Conservation (phyloP, 495 filamentous ascomycete species). For the Penicillium chermesinum region DNA sequence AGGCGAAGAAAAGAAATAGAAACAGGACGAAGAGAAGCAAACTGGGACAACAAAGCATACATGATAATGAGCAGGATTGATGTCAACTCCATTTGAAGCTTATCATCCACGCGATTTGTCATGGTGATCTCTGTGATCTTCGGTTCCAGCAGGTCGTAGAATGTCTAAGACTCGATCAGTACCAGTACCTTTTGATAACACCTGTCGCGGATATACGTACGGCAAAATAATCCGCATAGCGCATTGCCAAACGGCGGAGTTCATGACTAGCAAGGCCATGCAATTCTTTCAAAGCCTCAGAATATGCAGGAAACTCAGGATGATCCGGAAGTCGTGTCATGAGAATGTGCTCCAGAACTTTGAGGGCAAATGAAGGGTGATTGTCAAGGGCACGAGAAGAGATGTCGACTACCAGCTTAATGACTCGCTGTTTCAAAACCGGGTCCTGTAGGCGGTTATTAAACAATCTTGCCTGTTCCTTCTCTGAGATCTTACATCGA, state of each 20-base stretch:
- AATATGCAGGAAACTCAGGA: conserved; percentile 63
- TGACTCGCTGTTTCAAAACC: conserved; percentile 72
- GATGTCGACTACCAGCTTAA: conserved; percentile 80
- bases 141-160: conserved; percentile 79
- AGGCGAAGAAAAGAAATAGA: conserved; percentile 6
- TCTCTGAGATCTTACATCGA: conserved; percentile 50
- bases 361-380: conserved; percentile 73
- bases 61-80: conserved; percentile 81
- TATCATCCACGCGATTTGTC: conserved; percentile 68
- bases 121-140: conserved; percentile 78
- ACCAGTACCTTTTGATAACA: conserved; percentile 2
- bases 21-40: too few species aligned
- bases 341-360: conserved; percentile 83
- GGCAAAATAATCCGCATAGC: conserved; percentile 83
- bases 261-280: conserved; percentile 78
- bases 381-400: conserved; percentile 76
- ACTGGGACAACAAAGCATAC: too few species aligned
- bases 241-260: conserved; percentile 80
- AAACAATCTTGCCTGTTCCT: not conserved
- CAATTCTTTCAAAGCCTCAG: conserved; percentile 86
- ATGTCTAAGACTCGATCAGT: conserved; percentile 30
- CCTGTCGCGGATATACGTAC: conserved; percentile 23
- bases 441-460: conserved; percentile 56
- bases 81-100: conserved; percentile 66
- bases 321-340: conserved; percentile 69